Percentiles rank a stretch among this genome's conserved stretches.
These are phyloP conservation scores for Vanrija humicola DNA, from an alignment of 1,284 basidiomycete genomes.

Conservation along the genomic window DNA sequence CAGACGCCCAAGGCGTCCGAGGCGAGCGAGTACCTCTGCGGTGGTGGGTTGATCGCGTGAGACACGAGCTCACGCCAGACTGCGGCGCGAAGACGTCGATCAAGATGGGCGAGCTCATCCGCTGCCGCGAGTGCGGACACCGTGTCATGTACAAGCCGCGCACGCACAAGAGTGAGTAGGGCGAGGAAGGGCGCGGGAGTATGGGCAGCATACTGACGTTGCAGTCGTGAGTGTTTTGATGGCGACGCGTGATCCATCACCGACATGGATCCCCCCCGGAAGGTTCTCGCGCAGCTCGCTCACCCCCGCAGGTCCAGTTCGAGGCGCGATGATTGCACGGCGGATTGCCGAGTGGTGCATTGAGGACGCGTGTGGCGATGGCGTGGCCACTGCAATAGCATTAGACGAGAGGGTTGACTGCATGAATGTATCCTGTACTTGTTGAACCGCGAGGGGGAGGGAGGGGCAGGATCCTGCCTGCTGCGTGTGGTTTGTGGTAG, in stretches of 20 bases:
- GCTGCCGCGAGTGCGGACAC: conserved; percentile 95
- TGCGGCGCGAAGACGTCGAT: conserved; percentile 93
- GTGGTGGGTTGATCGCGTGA: conserved; percentile 57
- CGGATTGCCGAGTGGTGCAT: not conserved
- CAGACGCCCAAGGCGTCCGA: conserved; percentile 33
- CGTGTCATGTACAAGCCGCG: conserved; percentile 99
- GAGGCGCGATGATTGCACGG: conserved; percentile 30
- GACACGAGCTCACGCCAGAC: conserved; percentile 56
- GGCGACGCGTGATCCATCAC: no score
- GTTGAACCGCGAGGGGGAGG: no score
- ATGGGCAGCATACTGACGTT: not conserved
- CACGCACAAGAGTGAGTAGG: conserved; percentile 80
- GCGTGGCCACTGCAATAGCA: no score
- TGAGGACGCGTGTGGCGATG: no score
- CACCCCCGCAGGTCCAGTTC: conserved; percentile 35
- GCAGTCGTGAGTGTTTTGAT: conserved; percentile 1
- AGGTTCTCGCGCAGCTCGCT: conserved; percentile 5
- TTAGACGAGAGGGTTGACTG: no score
- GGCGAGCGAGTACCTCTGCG: conserved; percentile 88
- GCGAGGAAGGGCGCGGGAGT: not conserved
- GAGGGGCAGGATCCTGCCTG: no score
- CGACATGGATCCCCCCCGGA: not conserved
- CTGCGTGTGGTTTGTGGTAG: no score
- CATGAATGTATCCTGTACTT: no score
- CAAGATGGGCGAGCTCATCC: conserved; percentile 87